phyloP scores from a whole-genome alignment of 148 eudicot species.

The Silene conica region DNA sequence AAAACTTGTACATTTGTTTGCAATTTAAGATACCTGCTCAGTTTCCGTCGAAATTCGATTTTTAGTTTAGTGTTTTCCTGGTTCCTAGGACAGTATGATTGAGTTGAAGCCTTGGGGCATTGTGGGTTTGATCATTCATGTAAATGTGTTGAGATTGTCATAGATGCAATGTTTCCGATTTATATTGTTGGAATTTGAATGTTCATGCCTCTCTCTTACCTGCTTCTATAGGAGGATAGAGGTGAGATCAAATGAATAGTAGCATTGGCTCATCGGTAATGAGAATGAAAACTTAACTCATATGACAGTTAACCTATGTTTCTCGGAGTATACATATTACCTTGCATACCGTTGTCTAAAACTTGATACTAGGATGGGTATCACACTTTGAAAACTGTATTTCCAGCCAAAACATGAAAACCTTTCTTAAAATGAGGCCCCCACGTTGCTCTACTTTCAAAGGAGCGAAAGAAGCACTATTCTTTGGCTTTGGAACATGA shows the following conservation, averaged over 20 bases:
- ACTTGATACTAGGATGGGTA: no score
- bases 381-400: no score
- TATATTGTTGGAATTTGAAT: neutral
- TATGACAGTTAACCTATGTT: no score
- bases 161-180: neutral
- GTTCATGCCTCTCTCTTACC: no score
- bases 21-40: neutral
- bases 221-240: neutral
- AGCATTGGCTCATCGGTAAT: neutral
- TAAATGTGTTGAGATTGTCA: neutral
- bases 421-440: no score
- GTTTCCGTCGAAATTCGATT: conserved; percentile 11
- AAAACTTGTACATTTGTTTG: neutral
- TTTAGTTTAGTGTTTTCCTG: no score
- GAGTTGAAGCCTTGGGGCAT: neutral
- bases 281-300: neutral
- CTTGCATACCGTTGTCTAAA: no score
- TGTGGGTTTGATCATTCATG: neutral
- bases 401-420: no score
- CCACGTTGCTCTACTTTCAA: no score
- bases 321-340: no score
- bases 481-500: no score
- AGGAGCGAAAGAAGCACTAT: no score
- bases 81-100: neutral
- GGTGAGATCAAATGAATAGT: neutral